Evolutionary conservation across 1,284 basidiomycete species (phyloP), one percentile per base, ranked within the genome.

Genomic region (Ceratobasidium sp.): DNA sequence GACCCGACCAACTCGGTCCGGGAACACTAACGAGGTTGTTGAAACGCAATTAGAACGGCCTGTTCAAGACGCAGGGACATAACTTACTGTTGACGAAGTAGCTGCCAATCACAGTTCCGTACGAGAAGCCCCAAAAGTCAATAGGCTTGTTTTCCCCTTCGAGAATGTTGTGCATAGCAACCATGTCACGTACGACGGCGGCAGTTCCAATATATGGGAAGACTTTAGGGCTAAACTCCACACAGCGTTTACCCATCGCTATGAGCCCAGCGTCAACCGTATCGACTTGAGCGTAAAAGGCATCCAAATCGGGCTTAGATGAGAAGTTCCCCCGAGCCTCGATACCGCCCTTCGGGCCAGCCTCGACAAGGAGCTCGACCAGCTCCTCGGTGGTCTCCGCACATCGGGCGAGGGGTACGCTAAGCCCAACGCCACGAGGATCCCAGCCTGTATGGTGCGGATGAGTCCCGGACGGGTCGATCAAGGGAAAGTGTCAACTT

Each of bases 51-150:
- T 15, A 32, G 29, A 2, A 15, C 7, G 3, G 6, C 2, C 10
- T 12, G 3, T 12, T 5, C 20, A 27, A 3, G 27, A 15, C n/a
- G n/a, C n/a, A n/a, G 31, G 25, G 3, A n/a, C 15, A n/a, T 12
- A 20, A 32, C 57, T 8, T 5, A 60, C 57, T 29, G 31, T 60
- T 60, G 25, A 60, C 29, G 13, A 60, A 47, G 29, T 60, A 60
- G n/a, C 12, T 25, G 1, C 57, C 57, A 47, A 60, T 45, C 22
- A 43, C 13, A 2, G 42, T 45, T 10, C 57, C 57, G 22, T 60
- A 60, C 57, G 57, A 60, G 22, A 69, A 49, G 4, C 69, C 69
- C 69, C 68, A 70, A 29, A 57, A 70, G 22, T 70, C 56, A 42
- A 70, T 43, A 20, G 22, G 45, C 12, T 35, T 7, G 3, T 29